Conservation (phyloP, 352 stramenopile genomes). For the Globisporangium nunn region DNA sequence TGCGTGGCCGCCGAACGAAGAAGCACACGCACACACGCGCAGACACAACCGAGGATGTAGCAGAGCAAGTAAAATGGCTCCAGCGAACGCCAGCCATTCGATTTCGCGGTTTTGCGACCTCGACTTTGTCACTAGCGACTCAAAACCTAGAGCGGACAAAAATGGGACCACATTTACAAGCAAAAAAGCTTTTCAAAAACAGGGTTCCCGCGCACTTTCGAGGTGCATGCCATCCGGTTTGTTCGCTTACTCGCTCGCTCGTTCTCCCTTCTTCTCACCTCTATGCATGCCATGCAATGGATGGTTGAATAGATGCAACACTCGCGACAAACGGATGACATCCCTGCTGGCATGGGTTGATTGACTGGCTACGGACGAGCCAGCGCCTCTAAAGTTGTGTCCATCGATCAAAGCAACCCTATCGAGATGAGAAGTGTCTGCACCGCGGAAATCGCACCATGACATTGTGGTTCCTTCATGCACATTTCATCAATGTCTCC, state of each 20-base stretch:
- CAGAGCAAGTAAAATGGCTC: not conserved
- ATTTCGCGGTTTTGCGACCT: not conserved
- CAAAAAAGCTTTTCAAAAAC: not conserved
- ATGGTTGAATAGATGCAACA: too few relatives aligned
- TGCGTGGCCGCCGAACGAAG: not conserved
- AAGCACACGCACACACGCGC: too few relatives aligned
- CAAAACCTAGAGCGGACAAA: not conserved
- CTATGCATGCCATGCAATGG: too few relatives aligned
- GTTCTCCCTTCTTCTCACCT: too few relatives aligned
- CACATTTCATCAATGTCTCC: slow-evolving; percentile 16
- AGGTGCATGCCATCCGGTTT: too few relatives aligned
- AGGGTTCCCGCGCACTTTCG: not conserved
- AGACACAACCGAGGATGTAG: not conserved
- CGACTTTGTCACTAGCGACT: not conserved
- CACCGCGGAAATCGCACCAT: not conserved
- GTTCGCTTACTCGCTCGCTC: too few relatives aligned
- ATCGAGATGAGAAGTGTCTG: not conserved
- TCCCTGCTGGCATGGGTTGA: slow-evolving; percentile 1
- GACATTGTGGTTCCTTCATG: not conserved
- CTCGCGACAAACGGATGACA: not conserved
- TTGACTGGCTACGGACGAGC: not conserved
- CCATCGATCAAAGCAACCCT: not conserved
- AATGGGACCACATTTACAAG: not conserved
- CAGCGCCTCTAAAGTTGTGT: not conserved
- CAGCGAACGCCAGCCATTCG: not conserved